These are phyloP conservation scores for Leccinum obscurum DNA, from an alignment of 768 basidiomycete species.

Conservation along the genomic window DNA sequence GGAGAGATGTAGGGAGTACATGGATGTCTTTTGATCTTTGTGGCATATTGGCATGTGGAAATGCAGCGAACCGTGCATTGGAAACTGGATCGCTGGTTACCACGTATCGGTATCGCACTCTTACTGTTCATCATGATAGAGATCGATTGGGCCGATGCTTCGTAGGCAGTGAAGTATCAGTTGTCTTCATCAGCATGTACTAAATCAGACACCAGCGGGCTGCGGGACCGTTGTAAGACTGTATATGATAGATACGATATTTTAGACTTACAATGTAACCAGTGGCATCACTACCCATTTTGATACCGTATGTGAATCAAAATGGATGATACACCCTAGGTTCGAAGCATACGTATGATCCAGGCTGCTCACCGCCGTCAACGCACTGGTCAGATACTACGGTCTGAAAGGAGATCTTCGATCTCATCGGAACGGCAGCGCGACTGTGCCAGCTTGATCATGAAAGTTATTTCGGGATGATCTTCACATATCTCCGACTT, in stretches of 20 bases:
- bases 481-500: background rate
- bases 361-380: no score
- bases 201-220: background rate
- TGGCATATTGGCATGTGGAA: background rate
- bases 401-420: background rate
- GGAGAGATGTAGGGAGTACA: conserved; percentile 61
- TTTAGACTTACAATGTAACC: background rate
- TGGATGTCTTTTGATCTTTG: conserved; percentile 57
- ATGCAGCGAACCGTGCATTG: background rate
- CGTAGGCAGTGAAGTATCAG: no score
- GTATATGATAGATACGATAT: background rate
- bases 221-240: background rate
- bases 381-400: no score
- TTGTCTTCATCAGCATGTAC: background rate
- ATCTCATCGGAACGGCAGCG: background rate
- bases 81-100: background rate
- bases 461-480: background rate
- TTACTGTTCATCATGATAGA: background rate
- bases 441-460: background rate
- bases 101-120: background rate
- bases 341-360: background rate
- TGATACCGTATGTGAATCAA: background rate
- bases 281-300: background rate
- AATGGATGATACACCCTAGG: background rate
- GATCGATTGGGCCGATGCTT: background rate